These are phyloP conservation scores for Lachnellula willkommii DNA, from an alignment of 2,329 filamentous ascomycete species.

Conservation along the genomic window DNA sequence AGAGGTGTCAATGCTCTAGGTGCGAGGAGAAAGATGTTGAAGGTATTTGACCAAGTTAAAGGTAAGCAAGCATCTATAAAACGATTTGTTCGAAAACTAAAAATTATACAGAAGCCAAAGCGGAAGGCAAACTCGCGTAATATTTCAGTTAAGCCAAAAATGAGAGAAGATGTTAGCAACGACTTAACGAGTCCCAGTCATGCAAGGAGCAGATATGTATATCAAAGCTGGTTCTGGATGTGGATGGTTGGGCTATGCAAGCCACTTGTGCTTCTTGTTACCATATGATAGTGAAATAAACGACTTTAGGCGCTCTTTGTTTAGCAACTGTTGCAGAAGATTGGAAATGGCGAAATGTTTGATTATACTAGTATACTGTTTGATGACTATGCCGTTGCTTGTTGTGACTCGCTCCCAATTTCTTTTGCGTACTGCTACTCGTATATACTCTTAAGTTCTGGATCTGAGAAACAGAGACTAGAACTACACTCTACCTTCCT, in stretches of 20 bases:
- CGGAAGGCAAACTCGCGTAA: constrained; percentile 62
- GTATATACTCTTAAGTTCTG: neutral
- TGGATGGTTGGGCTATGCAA: constrained; percentile 3
- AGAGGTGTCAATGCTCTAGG: constrained; percentile 92
- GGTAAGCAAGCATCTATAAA: constrained; percentile 41
- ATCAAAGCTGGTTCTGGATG: constrained; percentile 7
- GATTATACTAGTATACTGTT: neutral
- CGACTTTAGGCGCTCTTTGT: neutral
- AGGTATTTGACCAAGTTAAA: constrained; percentile 97
- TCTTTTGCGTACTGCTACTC: neutral
- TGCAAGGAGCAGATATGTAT: constrained; percentile 6
- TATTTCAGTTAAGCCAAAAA: neutral
- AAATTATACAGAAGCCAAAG: constrained; percentile 56
- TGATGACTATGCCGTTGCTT: neutral
- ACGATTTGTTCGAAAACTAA: constrained; percentile 26
- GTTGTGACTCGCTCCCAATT: too few species aligned
- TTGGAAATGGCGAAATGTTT: neutral
- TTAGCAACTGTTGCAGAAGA: neutral
- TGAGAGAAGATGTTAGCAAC: neutral
- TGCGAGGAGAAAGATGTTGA: constrained; percentile 94
- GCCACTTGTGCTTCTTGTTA: neutral
- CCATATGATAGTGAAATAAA: neutral
- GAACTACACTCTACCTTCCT: too few species aligned
- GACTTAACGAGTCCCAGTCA: neutral
- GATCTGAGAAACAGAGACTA: neutral